Base-by-base conservation (phyloP, 352 stramenopile genomes). In the Globisporangium spiculum region DNA sequence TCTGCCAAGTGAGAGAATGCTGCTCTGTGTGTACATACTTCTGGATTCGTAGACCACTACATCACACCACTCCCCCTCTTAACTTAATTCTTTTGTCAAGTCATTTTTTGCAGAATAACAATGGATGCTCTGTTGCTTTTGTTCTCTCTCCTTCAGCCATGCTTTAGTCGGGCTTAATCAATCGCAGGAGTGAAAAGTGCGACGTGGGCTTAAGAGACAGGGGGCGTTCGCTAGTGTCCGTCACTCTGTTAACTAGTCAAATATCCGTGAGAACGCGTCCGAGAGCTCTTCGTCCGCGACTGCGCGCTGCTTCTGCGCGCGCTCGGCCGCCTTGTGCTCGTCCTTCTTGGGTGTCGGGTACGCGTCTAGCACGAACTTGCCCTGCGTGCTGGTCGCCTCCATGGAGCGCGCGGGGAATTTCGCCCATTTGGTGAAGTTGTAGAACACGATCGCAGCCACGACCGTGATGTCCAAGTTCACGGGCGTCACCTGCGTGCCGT, bases 331-430 rank as follows among this genome's bases (percentile, higher is more conserved):
- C 50, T 84, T 84, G 38, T 81, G 67, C 41, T 70, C 59, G 34
- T 78, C 70, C 60, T 75, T 67, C 60, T 83, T 63, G 50, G 77
- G 83, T 32, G 74, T 82, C 65, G 81, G 84, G 68, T 84, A 86
- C 46, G 75, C 75, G 67, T 91, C 85, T 34, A 93, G 76, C 20
- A 89, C 73, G 24, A 93, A 93, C 72, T 93, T 93, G 66, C 86
- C 86, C 63, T 91, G 83, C 16, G 86, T 90, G 20, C 67, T 81
- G 8, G 86, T 92, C 30, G 71, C 72, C 62, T 93, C 77, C 48
- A 90, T 87, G 8, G 77, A 55, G 36, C 86, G 86, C 54, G 85
- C 67, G n/a, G 72, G 60, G 66, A 91, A 92, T 58, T 79, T 53
- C 0, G 86, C 81, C 64, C 83, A 90, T 20, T 70, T 70, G 53